These are phyloP conservation scores for Aspergillus transmontanensis DNA, from an alignment of 2,329 filamentous ascomycete genomes.

Conservation along the genomic window DNA sequence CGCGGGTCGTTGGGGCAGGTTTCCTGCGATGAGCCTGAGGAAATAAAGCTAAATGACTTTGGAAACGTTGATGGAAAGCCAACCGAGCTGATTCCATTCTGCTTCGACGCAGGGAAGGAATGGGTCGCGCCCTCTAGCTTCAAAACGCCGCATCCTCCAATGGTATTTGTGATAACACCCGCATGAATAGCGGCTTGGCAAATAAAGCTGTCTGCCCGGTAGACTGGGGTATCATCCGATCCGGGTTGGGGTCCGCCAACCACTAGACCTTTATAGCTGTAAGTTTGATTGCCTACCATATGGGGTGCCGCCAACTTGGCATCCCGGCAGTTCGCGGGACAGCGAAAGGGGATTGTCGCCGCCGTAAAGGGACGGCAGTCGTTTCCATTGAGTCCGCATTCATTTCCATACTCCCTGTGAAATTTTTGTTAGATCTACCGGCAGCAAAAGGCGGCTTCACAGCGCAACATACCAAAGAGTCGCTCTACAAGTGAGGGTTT, in stretches of 20 bases:
- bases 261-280: slow-evolving; percentile 55
- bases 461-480: slow-evolving; percentile 45
- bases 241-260: slow-evolving; percentile 51
- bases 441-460: no score
- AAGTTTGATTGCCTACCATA: slow-evolving; percentile 53
- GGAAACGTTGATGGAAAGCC: slow-evolving; percentile 89
- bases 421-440: not conserved
- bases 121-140: slow-evolving; percentile 69
- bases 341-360: slow-evolving; percentile 56
- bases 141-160: slow-evolving; percentile 82
- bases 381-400: slow-evolving; percentile 58
- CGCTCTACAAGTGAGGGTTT: slow-evolving; percentile 48
- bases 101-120: slow-evolving; percentile 64
- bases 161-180: slow-evolving; percentile 69
- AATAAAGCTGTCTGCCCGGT: slow-evolving; percentile 87
- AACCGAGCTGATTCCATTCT: slow-evolving; percentile 75
- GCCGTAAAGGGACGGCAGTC: slow-evolving; percentile 58
- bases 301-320: slow-evolving; percentile 53
- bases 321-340: slow-evolving; percentile 56
- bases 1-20: slow-evolving; percentile 75
- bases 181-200: slow-evolving; percentile 84
- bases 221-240: slow-evolving; percentile 57
- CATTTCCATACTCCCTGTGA: slow-evolving; percentile 44
- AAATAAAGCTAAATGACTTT: slow-evolving; percentile 77
- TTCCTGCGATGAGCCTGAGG: slow-evolving; percentile 53